phyloP scores from a whole-genome alignment of 495 filamentous ascomycete genomes.

The Neurospora sp. region DNA sequence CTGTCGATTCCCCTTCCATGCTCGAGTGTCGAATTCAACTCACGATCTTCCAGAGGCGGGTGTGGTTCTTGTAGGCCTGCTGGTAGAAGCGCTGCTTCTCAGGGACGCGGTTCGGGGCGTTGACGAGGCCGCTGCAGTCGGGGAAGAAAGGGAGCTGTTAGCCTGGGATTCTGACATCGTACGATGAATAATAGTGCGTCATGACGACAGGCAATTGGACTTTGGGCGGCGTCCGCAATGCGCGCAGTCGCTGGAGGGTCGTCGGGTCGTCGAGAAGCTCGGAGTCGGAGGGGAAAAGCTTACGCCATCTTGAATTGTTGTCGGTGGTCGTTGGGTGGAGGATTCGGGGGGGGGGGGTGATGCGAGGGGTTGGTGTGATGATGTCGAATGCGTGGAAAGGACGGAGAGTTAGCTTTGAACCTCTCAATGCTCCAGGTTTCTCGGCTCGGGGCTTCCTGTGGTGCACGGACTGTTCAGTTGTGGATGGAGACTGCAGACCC shows the following conservation, averaged over 20 bases:
- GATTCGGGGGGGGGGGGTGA: not conserved
- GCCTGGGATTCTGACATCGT: conserved; percentile 8
- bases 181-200: conserved; percentile 7
- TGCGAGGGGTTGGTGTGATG: conserved; percentile 1
- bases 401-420: not conserved
- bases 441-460: conserved; percentile 1
- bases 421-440: not conserved
- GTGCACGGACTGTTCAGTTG: not conserved
- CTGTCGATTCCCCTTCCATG: not conserved
- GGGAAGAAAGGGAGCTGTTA: conserved; percentile 7
- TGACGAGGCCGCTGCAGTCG: conserved; percentile 44
- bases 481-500: not conserved
- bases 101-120: conserved; percentile 80
- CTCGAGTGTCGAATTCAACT: conserved; percentile 24
- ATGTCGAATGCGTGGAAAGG: conserved; percentile 1
- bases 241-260: not conserved
- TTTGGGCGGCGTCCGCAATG: not conserved
- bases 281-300: not conserved
- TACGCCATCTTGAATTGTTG: conserved; percentile 6
- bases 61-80: conserved; percentile 55
- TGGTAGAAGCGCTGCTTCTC: conserved; percentile 78
- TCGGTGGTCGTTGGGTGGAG: not conserved
- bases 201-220: conserved; percentile 1
- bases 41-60: conserved; percentile 82
- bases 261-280: not conserved